Conservation (phyloP, 1,139 yeast species). For the Kurtzmaniella quercitrusa region DNA sequence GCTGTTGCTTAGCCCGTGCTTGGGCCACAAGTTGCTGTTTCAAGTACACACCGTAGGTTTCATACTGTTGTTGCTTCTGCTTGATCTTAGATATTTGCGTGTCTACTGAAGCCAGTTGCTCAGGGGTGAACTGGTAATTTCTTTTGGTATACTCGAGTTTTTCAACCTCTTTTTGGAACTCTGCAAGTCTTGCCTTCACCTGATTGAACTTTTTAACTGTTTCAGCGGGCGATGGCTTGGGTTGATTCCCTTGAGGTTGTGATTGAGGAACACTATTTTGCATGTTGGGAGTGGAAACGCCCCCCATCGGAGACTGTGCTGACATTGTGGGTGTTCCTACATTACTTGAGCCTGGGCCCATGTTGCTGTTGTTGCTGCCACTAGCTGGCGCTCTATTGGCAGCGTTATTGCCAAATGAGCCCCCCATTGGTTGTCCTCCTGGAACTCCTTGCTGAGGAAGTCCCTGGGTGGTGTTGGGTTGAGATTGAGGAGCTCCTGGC, state of each 20-base stretch:
- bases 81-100: conserved; percentile 32
- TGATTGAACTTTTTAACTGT: conserved; percentile 41
- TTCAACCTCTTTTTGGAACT: conserved; percentile 39
- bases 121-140: conserved; percentile 21
- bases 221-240: conserved; percentile 24
- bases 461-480: conserved; percentile 13
- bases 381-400: not conserved
- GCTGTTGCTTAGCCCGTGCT: conserved; percentile 17
- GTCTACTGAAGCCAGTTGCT: conserved; percentile 32
- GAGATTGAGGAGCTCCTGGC: conserved; percentile 14
- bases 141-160: conserved; percentile 23
- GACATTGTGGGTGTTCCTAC: not conserved
- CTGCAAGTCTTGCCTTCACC: conserved; percentile 35
- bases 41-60: conserved; percentile 38
- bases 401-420: not conserved
- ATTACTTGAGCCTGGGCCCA: not conserved
- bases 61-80: conserved; percentile 33
- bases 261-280: conserved; percentile 7
- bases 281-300: conserved; percentile 3
- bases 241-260: not conserved
- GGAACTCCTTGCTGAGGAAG: conserved; percentile 3
- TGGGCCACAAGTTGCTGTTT: conserved; percentile 35
- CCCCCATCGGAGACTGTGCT: conserved; percentile 2
- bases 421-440: conserved; percentile 3
- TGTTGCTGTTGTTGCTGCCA: not conserved